phyloP scores from a whole-genome alignment of 148 eudicot genomes.

The Beta vulgaris region DNA sequence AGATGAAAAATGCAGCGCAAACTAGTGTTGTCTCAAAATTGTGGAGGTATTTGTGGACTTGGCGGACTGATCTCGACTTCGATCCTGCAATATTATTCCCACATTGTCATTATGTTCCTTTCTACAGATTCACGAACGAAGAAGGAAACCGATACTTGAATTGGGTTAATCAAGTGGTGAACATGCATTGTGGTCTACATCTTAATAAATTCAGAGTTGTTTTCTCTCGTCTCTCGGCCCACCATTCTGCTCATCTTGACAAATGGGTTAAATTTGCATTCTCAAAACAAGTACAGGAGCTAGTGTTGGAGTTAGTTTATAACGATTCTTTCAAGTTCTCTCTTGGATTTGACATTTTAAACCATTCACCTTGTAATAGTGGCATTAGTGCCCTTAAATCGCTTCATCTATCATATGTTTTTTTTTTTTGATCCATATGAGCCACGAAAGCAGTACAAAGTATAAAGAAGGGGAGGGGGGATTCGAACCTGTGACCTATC shows the following conservation, averaged over 20 bases:
- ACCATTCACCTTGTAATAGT: neutral
- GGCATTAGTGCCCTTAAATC: neutral
- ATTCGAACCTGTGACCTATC: too few species aligned
- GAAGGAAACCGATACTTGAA: neutral
- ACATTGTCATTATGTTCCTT: too few species aligned
- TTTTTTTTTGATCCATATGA: too few species aligned
- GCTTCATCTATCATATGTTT: neutral
- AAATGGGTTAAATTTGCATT: slow-evolving; percentile 8
- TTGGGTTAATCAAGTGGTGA: slow-evolving; percentile 6
- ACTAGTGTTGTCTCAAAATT: slow-evolving; percentile 9
- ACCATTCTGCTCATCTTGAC: neutral
- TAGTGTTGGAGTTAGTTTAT: neutral
- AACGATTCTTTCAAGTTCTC: neutral
- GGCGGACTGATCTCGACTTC: slow-evolving; percentile 4
- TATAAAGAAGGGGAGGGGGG: too few species aligned
- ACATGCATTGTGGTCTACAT: neutral
- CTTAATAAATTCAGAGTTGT: neutral
- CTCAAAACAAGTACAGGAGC: neutral
- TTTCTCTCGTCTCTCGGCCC: neutral
- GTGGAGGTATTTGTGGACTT: slow-evolving; percentile 16
- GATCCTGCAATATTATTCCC: neutral
- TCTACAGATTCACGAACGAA: too few species aligned
- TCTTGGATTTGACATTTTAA: neutral
- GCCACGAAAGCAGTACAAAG: too few species aligned
- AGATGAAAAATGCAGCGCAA: slow-evolving; percentile 6